These are phyloP conservation scores for Talaromyces rugulosus DNA, from an alignment of 2,329 filamentous ascomycete species.

Conservation along the genomic window DNA sequence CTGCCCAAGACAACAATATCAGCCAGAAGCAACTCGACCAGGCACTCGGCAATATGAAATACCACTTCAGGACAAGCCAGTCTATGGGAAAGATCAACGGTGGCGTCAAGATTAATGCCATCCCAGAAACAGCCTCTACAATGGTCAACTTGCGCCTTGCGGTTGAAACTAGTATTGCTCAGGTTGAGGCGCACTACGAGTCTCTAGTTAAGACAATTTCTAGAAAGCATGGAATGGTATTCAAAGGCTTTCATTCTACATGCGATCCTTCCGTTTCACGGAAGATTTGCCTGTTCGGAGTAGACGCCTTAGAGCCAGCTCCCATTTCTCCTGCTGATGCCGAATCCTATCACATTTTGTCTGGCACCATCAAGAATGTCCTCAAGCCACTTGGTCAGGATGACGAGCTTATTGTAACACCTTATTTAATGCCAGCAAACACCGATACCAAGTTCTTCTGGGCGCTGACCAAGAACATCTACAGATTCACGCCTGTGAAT, in stretches of 20 bases:
- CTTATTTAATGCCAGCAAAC: constrained; percentile 48
- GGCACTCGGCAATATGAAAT: constrained; percentile 28
- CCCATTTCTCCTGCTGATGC: constrained; percentile 25
- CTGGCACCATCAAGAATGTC: constrained; percentile 17
- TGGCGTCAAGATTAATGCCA: constrained; percentile 56
- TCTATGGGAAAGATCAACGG: constrained; percentile 52
- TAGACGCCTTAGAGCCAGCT: constrained; percentile 26
- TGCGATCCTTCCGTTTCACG: constrained; percentile 9
- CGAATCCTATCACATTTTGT: constrained; percentile 18
- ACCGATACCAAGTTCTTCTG: constrained; percentile 53
- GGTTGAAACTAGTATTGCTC: constrained; percentile 48
- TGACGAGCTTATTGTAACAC: constrained; percentile 48
- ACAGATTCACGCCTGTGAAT: constrained; percentile 45
- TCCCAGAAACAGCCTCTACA: constrained; percentile 51
- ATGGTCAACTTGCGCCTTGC: constrained; percentile 56
- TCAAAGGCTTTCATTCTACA: constrained; percentile 18
- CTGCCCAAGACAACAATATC: constrained; percentile 27
- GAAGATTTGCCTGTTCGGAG: constrained; percentile 34
- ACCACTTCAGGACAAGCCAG: constrained; percentile 55
- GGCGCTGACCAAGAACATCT: constrained; percentile 49
- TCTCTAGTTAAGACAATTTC: constrained; percentile 45
- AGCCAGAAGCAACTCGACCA: constrained; percentile 4
- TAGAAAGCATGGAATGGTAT: constrained; percentile 38
- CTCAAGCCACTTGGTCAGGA: constrained; percentile 29
- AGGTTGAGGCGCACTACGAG: constrained; percentile 44